These are phyloP conservation scores for Aspergillus quadrilineatus DNA, from an alignment of 2,329 filamentous ascomycete genomes.

Conservation along the genomic window DNA sequence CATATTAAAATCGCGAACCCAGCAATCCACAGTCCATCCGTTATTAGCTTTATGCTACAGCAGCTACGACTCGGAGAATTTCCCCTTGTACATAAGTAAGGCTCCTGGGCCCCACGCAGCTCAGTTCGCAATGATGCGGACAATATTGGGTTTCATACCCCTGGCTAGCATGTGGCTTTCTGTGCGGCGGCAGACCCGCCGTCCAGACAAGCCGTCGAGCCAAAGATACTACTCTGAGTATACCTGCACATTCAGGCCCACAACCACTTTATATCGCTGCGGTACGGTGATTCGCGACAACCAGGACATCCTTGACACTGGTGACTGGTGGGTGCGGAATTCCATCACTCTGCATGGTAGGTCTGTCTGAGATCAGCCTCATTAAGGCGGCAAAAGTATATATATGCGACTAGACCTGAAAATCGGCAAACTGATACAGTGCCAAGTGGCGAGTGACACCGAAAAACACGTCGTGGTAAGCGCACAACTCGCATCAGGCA, in stretches of 20 bases:
- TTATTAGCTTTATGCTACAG: background rate
- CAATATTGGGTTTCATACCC: background rate
- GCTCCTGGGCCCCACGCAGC: background rate
- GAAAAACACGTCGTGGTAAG: slow-evolving; percentile 5
- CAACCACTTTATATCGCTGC: too few relatives aligned
- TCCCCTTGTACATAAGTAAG: background rate
- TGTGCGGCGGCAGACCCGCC: background rate
- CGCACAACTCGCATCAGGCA: background rate
- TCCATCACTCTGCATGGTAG: too few relatives aligned
- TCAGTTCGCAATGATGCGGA: background rate
- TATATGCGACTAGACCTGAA: background rate
- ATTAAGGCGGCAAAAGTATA: background rate
- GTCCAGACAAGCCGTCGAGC: background rate
- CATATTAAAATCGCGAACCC: too few relatives aligned
- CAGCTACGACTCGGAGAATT: background rate
- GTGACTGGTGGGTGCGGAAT: too few relatives aligned
- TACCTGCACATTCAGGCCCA: background rate
- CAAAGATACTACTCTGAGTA: too few relatives aligned
- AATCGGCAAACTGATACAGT: background rate
- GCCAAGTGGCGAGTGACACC: background rate
- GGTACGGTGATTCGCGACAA: too few relatives aligned
- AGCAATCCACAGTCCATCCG: too few relatives aligned
- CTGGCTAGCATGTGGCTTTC: slow-evolving; percentile 1
- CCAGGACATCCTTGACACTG: too few relatives aligned
- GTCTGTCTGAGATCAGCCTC: background rate